These are phyloP conservation scores for Psilocybe cubensis DNA, from an alignment of 768 basidiomycete genomes.

Conservation along the genomic window DNA sequence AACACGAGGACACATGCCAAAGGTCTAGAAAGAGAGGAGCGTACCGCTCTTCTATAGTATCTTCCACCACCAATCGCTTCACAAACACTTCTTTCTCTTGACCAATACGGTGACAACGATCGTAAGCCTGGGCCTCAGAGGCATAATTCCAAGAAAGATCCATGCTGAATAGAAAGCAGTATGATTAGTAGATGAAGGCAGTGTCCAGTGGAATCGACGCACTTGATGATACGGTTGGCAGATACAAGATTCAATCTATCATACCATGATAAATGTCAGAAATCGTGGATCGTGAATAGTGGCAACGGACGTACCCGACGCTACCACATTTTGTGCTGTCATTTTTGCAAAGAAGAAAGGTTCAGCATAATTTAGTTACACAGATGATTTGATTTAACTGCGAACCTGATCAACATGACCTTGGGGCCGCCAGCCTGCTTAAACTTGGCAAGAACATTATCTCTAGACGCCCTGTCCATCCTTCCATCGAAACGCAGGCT, in stretches of 20 bases:
- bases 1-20: background rate
- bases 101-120: conserved; percentile 66
- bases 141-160: conserved; percentile 80
- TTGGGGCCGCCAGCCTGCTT: conserved; percentile 59
- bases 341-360: background rate
- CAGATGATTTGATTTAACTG: background rate
- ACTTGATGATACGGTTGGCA: conserved; percentile 76
- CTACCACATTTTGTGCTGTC: conserved; percentile 67
- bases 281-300: background rate
- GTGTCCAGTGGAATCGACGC: conserved; percentile 15
- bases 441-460: conserved; percentile 53
- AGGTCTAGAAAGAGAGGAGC: conserved; percentile 16
- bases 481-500: conserved; percentile 69
- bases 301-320: conserved; percentile 46
- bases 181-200: background rate
- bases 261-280: background rate
- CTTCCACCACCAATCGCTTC: conserved; percentile 65
- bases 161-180: conserved; percentile 44
- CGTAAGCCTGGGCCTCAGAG: conserved; percentile 68
- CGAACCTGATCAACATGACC: conserved; percentile 68
- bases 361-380: background rate
- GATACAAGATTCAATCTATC: conserved; percentile 59
- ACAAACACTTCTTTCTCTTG: conserved; percentile 72
- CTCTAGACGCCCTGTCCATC: conserved; percentile 60
- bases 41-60: conserved; percentile 79